These are phyloP conservation scores for Aspergillus uvarum DNA, from an alignment of 2,329 filamentous ascomycete genomes.

Conservation along the genomic window DNA sequence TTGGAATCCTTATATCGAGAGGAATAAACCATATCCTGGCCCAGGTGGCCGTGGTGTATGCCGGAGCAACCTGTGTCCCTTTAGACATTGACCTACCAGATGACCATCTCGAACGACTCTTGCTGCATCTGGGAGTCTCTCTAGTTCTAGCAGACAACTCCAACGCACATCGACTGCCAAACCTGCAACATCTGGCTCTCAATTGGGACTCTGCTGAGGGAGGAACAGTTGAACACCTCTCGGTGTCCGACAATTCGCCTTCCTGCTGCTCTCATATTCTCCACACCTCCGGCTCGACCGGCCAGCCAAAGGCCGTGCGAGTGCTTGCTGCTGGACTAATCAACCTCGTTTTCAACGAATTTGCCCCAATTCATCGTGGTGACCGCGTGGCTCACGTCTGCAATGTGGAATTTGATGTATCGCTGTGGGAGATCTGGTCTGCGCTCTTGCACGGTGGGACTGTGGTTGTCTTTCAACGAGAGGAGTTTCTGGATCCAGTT, in stretches of 20 bases:
- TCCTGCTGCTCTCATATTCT: conserved; percentile 16
- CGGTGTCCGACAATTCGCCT: background rate
- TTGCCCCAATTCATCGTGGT: background rate
- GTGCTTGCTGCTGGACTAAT: background rate
- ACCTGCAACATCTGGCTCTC: background rate
- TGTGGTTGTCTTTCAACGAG: conserved; percentile 4
- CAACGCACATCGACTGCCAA: conserved; percentile 1
- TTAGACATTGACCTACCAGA: conserved; percentile 24
- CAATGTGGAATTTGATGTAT: conserved; percentile 14
- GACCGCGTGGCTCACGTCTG: conserved; percentile 7
- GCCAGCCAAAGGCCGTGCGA: conserved; percentile 21
- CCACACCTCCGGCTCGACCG: conserved; percentile 25
- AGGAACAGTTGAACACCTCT: no score
- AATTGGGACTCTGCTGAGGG: background rate
- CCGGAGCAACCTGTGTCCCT: conserved; percentile 23
- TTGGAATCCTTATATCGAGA: conserved; percentile 22
- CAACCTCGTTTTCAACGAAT: background rate
- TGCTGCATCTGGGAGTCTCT: conserved; percentile 12
- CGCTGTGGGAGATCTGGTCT: conserved; percentile 8
- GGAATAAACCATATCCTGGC: conserved; percentile 21
- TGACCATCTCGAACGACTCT: conserved; percentile 14
- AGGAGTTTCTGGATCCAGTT: conserved; percentile 5
- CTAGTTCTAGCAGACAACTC: conserved; percentile 12
- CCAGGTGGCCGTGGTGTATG: conserved; percentile 26
- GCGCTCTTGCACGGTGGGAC: conserved; percentile 11